Evolutionary conservation across 192 early-diverging fungal genomes (phyloP), one percentile per base, ranked within the genome.

Genomic region (Rhizoclosmatium sp.): DNA sequence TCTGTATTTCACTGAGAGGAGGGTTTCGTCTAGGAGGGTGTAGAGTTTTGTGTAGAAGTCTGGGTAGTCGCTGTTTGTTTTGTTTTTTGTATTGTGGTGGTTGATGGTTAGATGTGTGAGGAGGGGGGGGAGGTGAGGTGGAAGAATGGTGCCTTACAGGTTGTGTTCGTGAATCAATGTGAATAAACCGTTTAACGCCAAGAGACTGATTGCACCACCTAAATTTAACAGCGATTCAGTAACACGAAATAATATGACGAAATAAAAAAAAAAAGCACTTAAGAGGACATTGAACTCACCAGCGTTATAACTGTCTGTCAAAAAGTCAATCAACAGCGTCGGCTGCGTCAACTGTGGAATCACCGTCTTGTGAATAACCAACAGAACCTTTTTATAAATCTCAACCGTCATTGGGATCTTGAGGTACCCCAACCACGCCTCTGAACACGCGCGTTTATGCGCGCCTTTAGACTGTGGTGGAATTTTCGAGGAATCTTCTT

Each of bases 1-100:
- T 21, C 95, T 91, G 87, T 98, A 98, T 87, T 97, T 98, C 69
- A 95, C 93, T 81, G 96, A 94, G 82, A 98, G 86, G 31, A 99
- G 71, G 76, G 97, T 91, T 66, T 91, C 89, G 79, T 99, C 96
- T 41, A 99, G 89, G 62, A 99, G 84, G 51, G 89, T 88, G 78
- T 99, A 99, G 39, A 99, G 92, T 82, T 98, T 97, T 54, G 88
- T 86, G 83, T 96, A 99, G 78, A 99, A 99, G 80, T 96, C 93
- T n/a, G 97, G 97, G 78, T 99, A 99, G 86, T 98, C 96, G 39
- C 93, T 94, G 78, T 47, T 45, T 7, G 9, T 81, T 12, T 70
- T 4, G 46, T 47, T 67, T 3, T 72, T 44, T 81, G 40, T 44
- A 31, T 31, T 31, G 31, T 31, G 31, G 31, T 31, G 31, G 31